Percentiles rank a stretch among this genome's conserved stretches.
Conservation (phyloP, 164 flowering plant genomes). For the Piper betle region DNA sequence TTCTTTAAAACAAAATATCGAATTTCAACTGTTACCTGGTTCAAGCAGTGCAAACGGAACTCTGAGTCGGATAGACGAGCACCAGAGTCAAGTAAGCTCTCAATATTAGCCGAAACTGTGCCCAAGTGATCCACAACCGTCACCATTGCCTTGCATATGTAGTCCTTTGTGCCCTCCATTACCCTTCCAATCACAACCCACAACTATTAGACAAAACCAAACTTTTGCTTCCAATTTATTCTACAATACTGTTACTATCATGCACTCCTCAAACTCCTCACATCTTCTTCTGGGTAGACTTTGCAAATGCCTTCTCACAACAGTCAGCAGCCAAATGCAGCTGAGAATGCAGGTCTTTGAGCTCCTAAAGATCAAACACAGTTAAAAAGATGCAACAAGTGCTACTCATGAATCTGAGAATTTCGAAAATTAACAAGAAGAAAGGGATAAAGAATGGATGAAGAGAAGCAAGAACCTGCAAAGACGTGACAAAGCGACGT, state of each 20-base stretch:
- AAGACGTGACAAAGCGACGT: background rate
- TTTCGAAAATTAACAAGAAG: background rate
- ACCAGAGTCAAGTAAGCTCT: constrained; percentile 17
- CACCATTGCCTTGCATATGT: constrained; percentile 59
- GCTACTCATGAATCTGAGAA: no score
- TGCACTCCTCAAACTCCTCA: constrained; percentile 8
- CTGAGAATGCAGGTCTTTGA: constrained; percentile 54
- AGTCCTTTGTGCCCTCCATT: constrained; percentile 57
- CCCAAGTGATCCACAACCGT: constrained; percentile 83
- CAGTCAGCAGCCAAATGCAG: constrained; percentile 69
- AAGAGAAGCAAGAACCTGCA: background rate
- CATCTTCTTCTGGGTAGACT: constrained; percentile 35
- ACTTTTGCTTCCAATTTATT: background rate
- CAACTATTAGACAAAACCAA: background rate
- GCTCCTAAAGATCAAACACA: constrained; percentile 31
- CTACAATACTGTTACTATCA: no score
- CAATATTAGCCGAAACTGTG: constrained; percentile 42
- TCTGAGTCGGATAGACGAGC: constrained; percentile 26
- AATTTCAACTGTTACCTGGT: constrained; percentile 33
- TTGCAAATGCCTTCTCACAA: constrained; percentile 43
- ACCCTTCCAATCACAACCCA: constrained; percentile 23
- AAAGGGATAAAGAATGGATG: background rate
- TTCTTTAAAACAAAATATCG: background rate
- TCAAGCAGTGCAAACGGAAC: constrained; percentile 38
- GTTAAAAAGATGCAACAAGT: no score